Conservation (phyloP, 495 filamentous ascomycete genomes). For the Talaromyces stipitatus region DNA sequence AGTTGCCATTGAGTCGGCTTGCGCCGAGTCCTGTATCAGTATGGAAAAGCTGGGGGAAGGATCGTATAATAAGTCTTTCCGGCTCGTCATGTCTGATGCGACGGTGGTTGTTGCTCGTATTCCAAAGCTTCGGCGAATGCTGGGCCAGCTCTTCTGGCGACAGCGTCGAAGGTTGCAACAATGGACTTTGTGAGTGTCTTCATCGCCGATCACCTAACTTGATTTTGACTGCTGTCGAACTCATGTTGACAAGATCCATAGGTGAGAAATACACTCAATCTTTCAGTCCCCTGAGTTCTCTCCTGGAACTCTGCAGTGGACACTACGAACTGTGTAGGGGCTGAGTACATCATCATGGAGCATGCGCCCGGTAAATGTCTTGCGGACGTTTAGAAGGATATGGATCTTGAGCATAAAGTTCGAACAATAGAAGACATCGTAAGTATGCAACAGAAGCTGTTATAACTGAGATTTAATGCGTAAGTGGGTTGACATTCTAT, state of each 20-base stretch:
- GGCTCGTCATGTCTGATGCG: constrained; percentile 26
- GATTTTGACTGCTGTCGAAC: too few species aligned
- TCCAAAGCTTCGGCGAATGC: constrained; percentile 23
- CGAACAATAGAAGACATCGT: constrained; percentile 22
- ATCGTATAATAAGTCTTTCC: constrained; percentile 31
- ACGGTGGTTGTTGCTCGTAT: constrained; percentile 25
- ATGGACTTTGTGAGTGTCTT: constrained; percentile 31
- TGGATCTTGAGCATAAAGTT: constrained; percentile 18
- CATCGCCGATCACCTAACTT: too few species aligned
- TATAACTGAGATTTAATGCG: constrained; percentile 15
- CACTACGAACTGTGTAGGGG: constrained; percentile 20
- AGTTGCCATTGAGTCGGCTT: constrained; percentile 8
- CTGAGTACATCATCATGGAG: constrained; percentile 38
- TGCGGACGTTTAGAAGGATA: constrained; percentile 15
- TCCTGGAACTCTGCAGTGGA: constrained; percentile 25
- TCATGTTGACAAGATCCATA: background rate
- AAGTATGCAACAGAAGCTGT: constrained; percentile 18
- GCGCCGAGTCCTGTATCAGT: constrained; percentile 9
- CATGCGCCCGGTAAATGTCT: constrained; percentile 20
- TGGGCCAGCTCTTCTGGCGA: constrained; percentile 19
- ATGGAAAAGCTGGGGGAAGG: constrained; percentile 29
- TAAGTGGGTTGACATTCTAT: too few species aligned
- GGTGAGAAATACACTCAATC: constrained; percentile 8
- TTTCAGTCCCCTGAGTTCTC: constrained; percentile 29
- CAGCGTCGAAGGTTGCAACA: constrained; percentile 32